Conservation (phyloP, 768 basidiomycete species). For the Boletus rubescentipes region DNA sequence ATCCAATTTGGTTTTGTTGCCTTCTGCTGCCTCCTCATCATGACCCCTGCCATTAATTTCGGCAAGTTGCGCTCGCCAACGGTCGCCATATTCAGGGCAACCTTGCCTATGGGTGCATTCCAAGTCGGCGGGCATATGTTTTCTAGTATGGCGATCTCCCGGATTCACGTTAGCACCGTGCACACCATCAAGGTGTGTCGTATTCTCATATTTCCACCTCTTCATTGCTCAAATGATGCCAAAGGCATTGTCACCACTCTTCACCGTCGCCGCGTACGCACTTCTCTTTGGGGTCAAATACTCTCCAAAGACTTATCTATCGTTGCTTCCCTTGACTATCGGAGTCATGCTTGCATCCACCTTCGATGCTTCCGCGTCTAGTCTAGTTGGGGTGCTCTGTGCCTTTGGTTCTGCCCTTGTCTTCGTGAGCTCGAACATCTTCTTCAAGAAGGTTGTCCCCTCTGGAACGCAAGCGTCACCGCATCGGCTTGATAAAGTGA, state of each 20-base stretch:
- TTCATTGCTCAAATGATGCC: constrained; percentile 2
- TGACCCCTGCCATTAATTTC: constrained; percentile 71
- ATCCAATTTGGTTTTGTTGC: constrained; percentile 97
- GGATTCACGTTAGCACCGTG: constrained; percentile 95
- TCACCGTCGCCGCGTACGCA: constrained; percentile 96
- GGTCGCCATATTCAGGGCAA: constrained; percentile 67
- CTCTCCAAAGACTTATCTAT: constrained; percentile 86
- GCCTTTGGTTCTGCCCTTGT: constrained; percentile 96
- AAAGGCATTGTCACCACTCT: constrained; percentile 93
- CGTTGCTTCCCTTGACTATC: constrained; percentile 89
- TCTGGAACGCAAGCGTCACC: constrained; percentile 45
- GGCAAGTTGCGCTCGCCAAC: constrained; percentile 71
- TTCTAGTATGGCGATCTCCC: constrained; percentile 94
- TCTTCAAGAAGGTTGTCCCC: constrained; percentile 99
- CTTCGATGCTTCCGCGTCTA: constrained; percentile 88
- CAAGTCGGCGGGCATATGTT: constrained; percentile 98
- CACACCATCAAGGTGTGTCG: constrained; percentile 93
- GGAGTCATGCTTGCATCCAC: constrained; percentile 98
- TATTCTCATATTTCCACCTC: neutral
- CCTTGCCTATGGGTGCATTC: constrained; percentile 94
- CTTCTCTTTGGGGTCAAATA: constrained; percentile 93
- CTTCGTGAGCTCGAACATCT: constrained; percentile 98
- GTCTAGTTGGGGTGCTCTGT: constrained; percentile 82
- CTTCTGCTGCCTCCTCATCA: constrained; percentile 79
- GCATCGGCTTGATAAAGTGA: constrained; percentile 95